Evolutionary conservation across 352 stramenopile species (phyloP), one percentile per base, ranked within the genome.

Genomic region (Thalassiosira mediterranea): DNA sequence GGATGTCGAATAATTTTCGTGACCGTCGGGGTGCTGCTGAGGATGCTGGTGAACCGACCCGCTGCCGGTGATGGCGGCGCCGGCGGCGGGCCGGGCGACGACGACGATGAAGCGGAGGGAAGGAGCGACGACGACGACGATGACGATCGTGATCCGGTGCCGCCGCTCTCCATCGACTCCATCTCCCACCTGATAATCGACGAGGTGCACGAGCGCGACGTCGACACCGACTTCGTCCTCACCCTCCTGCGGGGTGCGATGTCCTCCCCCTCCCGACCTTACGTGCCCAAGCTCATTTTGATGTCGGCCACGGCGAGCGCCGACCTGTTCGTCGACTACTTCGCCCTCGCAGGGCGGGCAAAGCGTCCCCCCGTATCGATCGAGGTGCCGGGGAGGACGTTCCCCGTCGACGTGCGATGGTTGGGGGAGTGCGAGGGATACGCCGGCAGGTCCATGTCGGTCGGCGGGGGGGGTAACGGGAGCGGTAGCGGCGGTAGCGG

Each of bases 1-100:
- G n/a, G n/a, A n/a, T 97, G 95, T 40, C 69, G 88, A 49, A 92
- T 98, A 51, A 95, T 97, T 54, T 98, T 98, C 74, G 96, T 83
- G 68, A 95, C 91, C 11, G 83, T 93, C 32, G 91, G 91, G 31
- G 84, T 95, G 42, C 73, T 95, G 13, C 66, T 95, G 4, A 51
- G 91, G 32, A 88, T 79, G 59, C 62, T 92, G 15, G 54, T 61
- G 4, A n/a, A 28, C 0, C 8, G 60, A n/a, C n/a, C n/a, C n/a
- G n/a, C 49, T 28, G 4, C 5, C 23, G 46, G 34, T 52, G 31
- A 28, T 17, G 66, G 56, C 7, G 57, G 66, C n/a, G 34, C 13
- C 1, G 8, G 47, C 5, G 26, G 47, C 17, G 8, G n/a, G n/a
- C 66, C 0, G 25, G 60, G 28, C n/a, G n/a, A n/a, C n/a, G n/a